Percentiles rank a stretch among this genome's conserved stretches.
These are phyloP conservation scores for Vigna angularis DNA, from an alignment of 306 rosid species.

Conservation along the genomic window DNA sequence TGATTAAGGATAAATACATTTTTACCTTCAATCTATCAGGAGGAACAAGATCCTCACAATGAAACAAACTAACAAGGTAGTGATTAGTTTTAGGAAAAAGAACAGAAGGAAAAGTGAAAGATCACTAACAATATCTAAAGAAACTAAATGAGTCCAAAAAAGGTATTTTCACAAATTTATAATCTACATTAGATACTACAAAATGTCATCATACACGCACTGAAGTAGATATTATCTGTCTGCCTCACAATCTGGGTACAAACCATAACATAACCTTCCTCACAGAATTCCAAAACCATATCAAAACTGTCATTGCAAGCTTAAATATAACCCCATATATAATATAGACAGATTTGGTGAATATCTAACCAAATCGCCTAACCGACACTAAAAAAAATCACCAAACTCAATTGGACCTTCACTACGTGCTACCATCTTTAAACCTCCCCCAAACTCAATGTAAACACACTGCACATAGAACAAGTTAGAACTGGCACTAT, in stretches of 20 bases:
- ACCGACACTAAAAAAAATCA: conserved; percentile 53
- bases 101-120: no score
- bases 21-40: no score
- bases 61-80: no score
- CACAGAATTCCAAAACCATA: conserved; percentile 51
- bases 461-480: conserved; percentile 82
- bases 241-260: conserved; percentile 54
- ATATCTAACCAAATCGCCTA: conserved; percentile 58
- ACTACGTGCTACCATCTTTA: conserved; percentile 53
- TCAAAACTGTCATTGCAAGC: conserved; percentile 59
- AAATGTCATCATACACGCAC: conserved; percentile 49
- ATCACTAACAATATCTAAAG: no score
- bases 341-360: conserved; percentile 51
- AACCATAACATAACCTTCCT: conserved; percentile 48
- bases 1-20: no score
- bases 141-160: neutral
- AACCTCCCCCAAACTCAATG: conserved; percentile 55
- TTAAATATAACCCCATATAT: conserved; percentile 40
- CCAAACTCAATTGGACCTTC: conserved; percentile 51
- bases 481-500: conserved; percentile 67
- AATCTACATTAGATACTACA: conserved; percentile 49
- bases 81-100: no score
- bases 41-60: no score
- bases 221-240: conserved; percentile 47
- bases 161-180: conserved; percentile 44